phyloP scores from a whole-genome alignment of 768 basidiomycete species.

The Inosperma sp. region DNA sequence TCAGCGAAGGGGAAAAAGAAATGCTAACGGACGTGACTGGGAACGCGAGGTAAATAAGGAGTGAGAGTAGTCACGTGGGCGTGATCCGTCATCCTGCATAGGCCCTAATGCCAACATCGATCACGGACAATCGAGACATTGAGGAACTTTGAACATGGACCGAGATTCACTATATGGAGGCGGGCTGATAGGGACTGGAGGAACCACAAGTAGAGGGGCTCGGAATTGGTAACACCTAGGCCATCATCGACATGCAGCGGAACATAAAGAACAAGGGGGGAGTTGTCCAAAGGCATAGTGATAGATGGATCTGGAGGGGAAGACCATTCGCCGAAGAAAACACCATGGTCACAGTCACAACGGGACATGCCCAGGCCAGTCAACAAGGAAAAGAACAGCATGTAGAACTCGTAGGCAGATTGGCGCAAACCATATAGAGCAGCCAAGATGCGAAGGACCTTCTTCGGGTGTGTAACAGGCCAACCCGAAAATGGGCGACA shows the following conservation, averaged over 20 bases:
- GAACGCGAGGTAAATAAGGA: background rate
- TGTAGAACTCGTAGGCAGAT: slow-evolving; percentile 22
- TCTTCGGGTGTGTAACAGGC: slow-evolving; percentile 11
- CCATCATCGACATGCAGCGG: slow-evolving; percentile 10
- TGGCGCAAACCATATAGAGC: slow-evolving; percentile 36
- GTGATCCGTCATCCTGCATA: background rate
- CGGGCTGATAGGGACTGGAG: background rate
- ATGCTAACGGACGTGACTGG: background rate
- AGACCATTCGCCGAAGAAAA: slow-evolving; percentile 19
- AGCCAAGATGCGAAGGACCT: slow-evolving; percentile 16
- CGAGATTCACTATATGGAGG: background rate
- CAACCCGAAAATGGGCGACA: slow-evolving; percentile 19
- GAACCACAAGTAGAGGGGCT: background rate
- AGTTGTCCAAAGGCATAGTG: slow-evolving; percentile 14
- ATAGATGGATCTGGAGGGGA: slow-evolving; percentile 17
- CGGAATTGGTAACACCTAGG: background rate
- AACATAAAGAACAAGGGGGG: slow-evolving; percentile 7
- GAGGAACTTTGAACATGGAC: background rate
- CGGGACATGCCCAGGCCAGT: slow-evolving; percentile 10
- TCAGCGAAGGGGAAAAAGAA: background rate
- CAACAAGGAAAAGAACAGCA: slow-evolving; percentile 4
- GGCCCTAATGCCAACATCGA: background rate
- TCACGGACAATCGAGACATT: background rate
- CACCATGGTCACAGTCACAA: slow-evolving; percentile 25
- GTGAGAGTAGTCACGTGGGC: background rate